Base-by-base conservation (phyloP, 148 eudicot species). In the Silene latifolia region DNA sequence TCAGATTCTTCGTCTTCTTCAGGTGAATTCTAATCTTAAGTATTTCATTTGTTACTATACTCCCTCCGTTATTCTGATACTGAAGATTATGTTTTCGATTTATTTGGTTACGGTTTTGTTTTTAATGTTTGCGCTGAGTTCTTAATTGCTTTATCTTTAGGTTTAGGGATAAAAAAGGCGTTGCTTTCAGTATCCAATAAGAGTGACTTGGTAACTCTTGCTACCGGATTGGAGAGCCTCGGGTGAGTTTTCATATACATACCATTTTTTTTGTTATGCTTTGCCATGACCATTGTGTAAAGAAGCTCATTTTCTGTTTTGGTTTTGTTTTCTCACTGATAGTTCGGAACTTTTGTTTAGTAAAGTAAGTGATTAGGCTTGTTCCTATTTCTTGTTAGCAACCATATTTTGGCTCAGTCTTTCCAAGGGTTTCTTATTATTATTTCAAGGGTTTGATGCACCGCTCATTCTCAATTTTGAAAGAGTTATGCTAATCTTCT, bases 181-280 rank as follows among this genome's bases (percentile, higher is more conserved):
- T 78, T 96, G 82, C 87, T 96, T 77, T 96, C 99, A 20, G 72
- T 95, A 71, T 95, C 99, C 25, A 92, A 95, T 77, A 95, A 95
- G 85, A 90, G 56, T 71, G 88, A 88, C 75, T 78, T 92, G 83
- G 79, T 83, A 78, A 59, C 87, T 73, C 88, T 96, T 72, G 98
- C 89, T 17, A 79, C 74, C 66, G 98, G 91, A 57, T 86, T 96
- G 35, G 97, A 90, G 78, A 88, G 82, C 67, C 76, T 96, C 71
- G 99, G 99, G 99, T 95, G 69, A 86, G 86, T 63, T 82, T 74
- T 77, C 13, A 47, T 39, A 69, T 47, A 12, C 46, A 3, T 39
- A 39, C 44, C 20, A 1, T 29, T 39, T 20, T 51, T 65, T n/a
- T 23, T 17, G 5, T 17, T 12, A 13, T 51, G 20, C 59, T 17